phyloP scores from a whole-genome alignment of 306 rosid genomes.

The Dalbergia oliveri region DNA sequence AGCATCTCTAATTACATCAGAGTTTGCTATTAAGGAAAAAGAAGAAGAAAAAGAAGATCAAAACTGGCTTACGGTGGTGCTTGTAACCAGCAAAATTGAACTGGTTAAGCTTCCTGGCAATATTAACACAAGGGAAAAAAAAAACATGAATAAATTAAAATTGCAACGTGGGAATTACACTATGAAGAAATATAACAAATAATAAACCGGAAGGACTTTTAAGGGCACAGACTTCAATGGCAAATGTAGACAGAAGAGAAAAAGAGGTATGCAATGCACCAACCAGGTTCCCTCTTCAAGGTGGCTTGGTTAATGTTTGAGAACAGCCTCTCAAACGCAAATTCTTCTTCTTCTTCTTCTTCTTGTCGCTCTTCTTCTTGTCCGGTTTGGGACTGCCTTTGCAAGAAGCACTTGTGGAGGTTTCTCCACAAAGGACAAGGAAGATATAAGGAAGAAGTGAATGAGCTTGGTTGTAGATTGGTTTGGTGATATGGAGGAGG shows the following conservation, averaged over 20 bases:
- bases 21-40: too few species aligned
- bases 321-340: slow-evolving; percentile 66
- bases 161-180: neutral
- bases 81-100: slow-evolving; percentile 73
- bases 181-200: neutral
- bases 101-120: slow-evolving; percentile 74
- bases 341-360: slow-evolving; percentile 15
- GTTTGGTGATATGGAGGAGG: slow-evolving; percentile 33
- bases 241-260: slow-evolving; percentile 16
- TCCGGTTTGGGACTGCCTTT: slow-evolving; percentile 46
- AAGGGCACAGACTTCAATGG: slow-evolving; percentile 7
- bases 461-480: slow-evolving; percentile 17
- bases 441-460: slow-evolving; percentile 23
- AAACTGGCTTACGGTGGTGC: slow-evolving; percentile 66
- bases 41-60: neutral
- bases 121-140: neutral
- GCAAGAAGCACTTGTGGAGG: slow-evolving; percentile 52
- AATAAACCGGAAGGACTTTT: neutral
- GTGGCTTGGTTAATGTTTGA: slow-evolving; percentile 81
- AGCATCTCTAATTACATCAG: too few species aligned
- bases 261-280: neutral
- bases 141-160: neutral
- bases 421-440: slow-evolving; percentile 39
- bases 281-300: slow-evolving; percentile 83
- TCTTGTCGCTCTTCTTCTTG: slow-evolving; percentile 41